Conservation (phyloP, 257 asterid species). For the Primulina eburnea region DNA sequence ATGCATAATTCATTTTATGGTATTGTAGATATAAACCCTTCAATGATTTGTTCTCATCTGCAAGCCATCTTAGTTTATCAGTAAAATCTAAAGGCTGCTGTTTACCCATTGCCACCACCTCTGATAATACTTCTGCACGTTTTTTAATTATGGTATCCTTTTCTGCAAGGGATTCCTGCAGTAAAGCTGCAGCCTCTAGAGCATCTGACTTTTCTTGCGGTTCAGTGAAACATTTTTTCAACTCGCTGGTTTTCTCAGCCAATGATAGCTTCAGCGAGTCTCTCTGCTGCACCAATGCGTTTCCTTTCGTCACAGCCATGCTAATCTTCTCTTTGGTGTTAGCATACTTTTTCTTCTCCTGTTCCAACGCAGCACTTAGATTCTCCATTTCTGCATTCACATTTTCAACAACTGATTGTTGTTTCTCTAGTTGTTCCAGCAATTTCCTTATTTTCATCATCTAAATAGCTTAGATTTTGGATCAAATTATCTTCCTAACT, state of each 20-base stretch:
- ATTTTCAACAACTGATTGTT: conserved; percentile 49
- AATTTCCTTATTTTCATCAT: conserved; percentile 52
- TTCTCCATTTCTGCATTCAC: conserved; percentile 56
- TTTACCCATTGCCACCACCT: conserved; percentile 39
- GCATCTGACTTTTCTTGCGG: conserved; percentile 70
- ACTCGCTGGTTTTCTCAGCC: conserved; percentile 71
- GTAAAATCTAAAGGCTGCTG: conserved; percentile 48
- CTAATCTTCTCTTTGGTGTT: conserved; percentile 93
- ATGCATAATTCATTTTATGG: conserved; percentile 41
- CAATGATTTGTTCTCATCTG: conserved; percentile 56
- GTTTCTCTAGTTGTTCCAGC: conserved; percentile 58
- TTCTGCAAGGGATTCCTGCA: too few species aligned
- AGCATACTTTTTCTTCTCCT: conserved; percentile 65
- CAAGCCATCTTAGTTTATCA: conserved; percentile 64
- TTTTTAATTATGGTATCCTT: too few species aligned
- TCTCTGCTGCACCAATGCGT: conserved; percentile 93
- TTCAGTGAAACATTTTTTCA: conserved; percentile 54
- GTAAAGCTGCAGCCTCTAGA: too few species aligned
- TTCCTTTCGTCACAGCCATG: conserved; percentile 97
- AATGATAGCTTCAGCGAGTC: conserved; percentile 76
- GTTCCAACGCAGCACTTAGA: conserved; percentile 69
- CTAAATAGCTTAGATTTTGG: conserved; percentile 48
- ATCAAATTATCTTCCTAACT: conserved; percentile 50
- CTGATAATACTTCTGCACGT: conserved; percentile 65
- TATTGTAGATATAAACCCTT: conserved; percentile 48